These are phyloP conservation scores for Laburnicola sp. DNA, from an alignment of 2,329 filamentous ascomycete genomes.

Conservation along the genomic window DNA sequence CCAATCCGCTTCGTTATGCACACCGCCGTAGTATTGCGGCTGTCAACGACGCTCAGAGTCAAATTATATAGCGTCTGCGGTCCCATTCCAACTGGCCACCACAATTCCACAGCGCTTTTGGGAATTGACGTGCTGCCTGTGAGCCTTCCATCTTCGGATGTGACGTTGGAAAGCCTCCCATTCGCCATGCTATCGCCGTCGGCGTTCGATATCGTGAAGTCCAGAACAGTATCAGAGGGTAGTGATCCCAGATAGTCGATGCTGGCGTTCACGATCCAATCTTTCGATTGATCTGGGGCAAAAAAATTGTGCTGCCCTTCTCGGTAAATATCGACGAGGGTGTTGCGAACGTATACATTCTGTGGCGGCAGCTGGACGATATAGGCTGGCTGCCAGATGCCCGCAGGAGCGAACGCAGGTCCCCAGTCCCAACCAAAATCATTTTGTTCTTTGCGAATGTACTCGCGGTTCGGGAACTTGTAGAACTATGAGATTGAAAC, in stretches of 20 bases:
- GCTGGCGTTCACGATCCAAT: slow-evolving; percentile 65
- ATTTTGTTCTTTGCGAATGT: slow-evolving; percentile 63
- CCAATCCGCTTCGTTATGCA: slow-evolving; percentile 59
- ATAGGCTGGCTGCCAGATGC: slow-evolving; percentile 64
- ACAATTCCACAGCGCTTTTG: slow-evolving; percentile 54
- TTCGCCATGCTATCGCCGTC: slow-evolving; percentile 47
- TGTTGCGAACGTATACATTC: slow-evolving; percentile 56
- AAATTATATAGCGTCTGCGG: slow-evolving; percentile 61
- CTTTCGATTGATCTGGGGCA: slow-evolving; percentile 58
- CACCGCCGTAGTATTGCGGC: slow-evolving; percentile 44
- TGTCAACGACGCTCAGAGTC: slow-evolving; percentile 53
- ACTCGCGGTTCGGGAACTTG: slow-evolving; percentile 59
- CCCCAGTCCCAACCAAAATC: slow-evolving; percentile 68
- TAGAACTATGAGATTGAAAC: too few species aligned
- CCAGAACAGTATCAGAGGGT: slow-evolving; percentile 50
- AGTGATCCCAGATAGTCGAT: slow-evolving; percentile 59
- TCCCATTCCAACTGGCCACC: slow-evolving; percentile 64
- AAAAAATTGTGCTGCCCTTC: slow-evolving; percentile 62
- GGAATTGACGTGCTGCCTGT: slow-evolving; percentile 54
- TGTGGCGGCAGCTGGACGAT: slow-evolving; percentile 55
- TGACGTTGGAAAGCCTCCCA: slow-evolving; percentile 47
- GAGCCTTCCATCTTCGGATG: slow-evolving; percentile 48
- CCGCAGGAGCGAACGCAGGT: slow-evolving; percentile 63
- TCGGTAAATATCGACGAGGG: slow-evolving; percentile 62
- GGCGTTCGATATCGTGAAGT: slow-evolving; percentile 52